Conservation (phyloP, 2,329 filamentous ascomycete genomes). For the Aaosphaeria pasadenensis region DNA sequence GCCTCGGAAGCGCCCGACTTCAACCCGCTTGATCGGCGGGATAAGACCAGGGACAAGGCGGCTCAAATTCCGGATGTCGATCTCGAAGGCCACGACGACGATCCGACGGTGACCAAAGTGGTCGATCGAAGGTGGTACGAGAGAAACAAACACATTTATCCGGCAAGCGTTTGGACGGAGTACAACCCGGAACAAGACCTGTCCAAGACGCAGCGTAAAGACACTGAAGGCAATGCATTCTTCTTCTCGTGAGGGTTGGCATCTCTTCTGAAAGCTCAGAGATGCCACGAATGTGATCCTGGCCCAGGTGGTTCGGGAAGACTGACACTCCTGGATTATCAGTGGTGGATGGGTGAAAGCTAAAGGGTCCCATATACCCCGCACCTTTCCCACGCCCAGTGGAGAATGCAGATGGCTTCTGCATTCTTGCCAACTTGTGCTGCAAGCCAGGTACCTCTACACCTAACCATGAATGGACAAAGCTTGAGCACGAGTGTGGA, state of each 20-base stretch:
- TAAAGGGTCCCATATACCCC: too few species aligned
- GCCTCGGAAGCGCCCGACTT: constrained; percentile 28
- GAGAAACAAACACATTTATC: constrained; percentile 96
- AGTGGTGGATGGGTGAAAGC: too few species aligned
- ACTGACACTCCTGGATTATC: too few species aligned
- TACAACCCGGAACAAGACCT: constrained; percentile 92
- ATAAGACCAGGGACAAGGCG: constrained; percentile 30
- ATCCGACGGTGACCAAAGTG: constrained; percentile 83
- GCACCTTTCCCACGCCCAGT: too few species aligned
- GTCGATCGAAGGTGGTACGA: constrained; percentile 97
- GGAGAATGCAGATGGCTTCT: too few species aligned
- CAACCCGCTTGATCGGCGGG: constrained; percentile 40
- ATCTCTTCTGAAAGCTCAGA: too few species aligned
- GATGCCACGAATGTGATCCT: too few species aligned
- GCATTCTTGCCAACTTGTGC: too few species aligned
- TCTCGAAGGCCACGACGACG: constrained; percentile 72
- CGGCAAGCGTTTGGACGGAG: constrained; percentile 91
- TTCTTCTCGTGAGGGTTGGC: constrained; percentile 52
- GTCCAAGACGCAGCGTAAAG: constrained; percentile 70
- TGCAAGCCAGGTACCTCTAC: too few species aligned
- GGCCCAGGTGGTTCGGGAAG: too few species aligned
- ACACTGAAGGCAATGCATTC: constrained; percentile 86
- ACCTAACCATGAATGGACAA: too few species aligned
- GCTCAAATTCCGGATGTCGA: constrained; percentile 45
- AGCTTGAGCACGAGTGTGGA: background rate